These are phyloP conservation scores for Condylostoma magnum DNA, from an alignment of 169 alveolate genomes.

Conservation along the genomic window DNA sequence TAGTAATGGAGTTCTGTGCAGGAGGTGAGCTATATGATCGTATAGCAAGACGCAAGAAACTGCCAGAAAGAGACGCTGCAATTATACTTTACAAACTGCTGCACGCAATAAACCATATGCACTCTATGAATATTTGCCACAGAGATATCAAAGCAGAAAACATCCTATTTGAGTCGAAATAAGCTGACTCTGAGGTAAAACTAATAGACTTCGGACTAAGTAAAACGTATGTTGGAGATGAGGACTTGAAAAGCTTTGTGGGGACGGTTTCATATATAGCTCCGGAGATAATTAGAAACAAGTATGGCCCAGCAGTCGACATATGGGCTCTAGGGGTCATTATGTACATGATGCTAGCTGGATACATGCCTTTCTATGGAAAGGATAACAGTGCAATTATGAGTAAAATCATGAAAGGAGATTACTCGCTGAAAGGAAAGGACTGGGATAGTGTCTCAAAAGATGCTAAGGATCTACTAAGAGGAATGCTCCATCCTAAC, in stretches of 20 bases:
- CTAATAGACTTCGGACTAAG: constrained; percentile 65
- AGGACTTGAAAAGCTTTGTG: constrained; percentile 38
- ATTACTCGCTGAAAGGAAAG: constrained; percentile 35
- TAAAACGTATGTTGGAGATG: constrained; percentile 5
- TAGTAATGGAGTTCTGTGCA: constrained; percentile 70
- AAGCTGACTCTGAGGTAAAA: constrained; percentile 44
- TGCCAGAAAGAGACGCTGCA: constrained; percentile 77
- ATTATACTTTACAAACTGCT: constrained; percentile 57
- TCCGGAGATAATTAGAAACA: constrained; percentile 58
- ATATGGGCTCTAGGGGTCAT: constrained; percentile 80
- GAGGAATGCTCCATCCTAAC: constrained; percentile 40
- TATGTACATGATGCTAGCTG: constrained; percentile 63
- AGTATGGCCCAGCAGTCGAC: constrained; percentile 67
- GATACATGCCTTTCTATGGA: constrained; percentile 75
- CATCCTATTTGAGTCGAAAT: constrained; percentile 44
- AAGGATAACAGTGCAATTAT: constrained; percentile 52
- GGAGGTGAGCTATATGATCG: constrained; percentile 82
- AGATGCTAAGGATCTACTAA: constrained; percentile 55
- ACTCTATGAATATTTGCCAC: constrained; percentile 73
- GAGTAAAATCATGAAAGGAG: constrained; percentile 41
- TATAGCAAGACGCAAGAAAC: constrained; percentile 48
- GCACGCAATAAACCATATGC: constrained; percentile 78
- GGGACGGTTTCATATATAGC: constrained; percentile 66
- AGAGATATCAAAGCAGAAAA: constrained; percentile 77
- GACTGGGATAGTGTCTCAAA: constrained; percentile 40